A percentile compares a stretch with the other conserved stretches of the same genome.
Conservation (phyloP, 2,329 filamentous ascomycete genomes). For the Xylaria sp. region DNA sequence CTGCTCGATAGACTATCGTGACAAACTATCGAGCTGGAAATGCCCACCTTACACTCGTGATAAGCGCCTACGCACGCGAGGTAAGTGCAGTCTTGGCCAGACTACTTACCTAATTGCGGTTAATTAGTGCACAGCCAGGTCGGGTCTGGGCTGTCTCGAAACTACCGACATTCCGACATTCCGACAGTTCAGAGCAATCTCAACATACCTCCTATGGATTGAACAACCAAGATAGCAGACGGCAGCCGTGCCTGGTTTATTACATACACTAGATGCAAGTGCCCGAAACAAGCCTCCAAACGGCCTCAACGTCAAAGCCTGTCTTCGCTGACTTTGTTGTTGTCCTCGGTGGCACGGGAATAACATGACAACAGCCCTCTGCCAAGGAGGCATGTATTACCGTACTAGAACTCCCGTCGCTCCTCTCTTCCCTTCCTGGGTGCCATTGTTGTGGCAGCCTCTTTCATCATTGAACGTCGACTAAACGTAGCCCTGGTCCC, state of each 20-base stretch:
- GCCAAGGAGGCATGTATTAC: neutral
- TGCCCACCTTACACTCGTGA: too few relatives aligned
- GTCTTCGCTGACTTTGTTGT: neutral
- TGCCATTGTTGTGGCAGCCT: conserved; percentile 18
- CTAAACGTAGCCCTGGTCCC: too few relatives aligned
- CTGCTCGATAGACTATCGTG: too few relatives aligned
- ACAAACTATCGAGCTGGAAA: too few relatives aligned
- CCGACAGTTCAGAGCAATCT: neutral
- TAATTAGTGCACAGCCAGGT: too few relatives aligned
- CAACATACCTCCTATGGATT: neutral
- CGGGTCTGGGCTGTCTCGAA: neutral
- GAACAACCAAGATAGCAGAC: neutral
- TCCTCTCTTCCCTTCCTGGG: neutral
- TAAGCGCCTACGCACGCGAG: too few relatives aligned
- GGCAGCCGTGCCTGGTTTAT: neutral
- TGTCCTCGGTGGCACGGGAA: neutral
- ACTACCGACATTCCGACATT: neutral
- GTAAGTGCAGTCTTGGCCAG: too few relatives aligned
- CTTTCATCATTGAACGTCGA: conserved; percentile 30
- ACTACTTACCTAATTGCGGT: too few relatives aligned
- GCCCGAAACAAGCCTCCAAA: neutral
- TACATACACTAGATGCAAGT: neutral
- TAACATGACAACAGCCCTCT: neutral
- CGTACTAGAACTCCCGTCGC: neutral
- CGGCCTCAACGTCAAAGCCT: neutral